Base-by-base conservation (phyloP, 768 basidiomycete species). In the Lactifluus subvellereus region DNA sequence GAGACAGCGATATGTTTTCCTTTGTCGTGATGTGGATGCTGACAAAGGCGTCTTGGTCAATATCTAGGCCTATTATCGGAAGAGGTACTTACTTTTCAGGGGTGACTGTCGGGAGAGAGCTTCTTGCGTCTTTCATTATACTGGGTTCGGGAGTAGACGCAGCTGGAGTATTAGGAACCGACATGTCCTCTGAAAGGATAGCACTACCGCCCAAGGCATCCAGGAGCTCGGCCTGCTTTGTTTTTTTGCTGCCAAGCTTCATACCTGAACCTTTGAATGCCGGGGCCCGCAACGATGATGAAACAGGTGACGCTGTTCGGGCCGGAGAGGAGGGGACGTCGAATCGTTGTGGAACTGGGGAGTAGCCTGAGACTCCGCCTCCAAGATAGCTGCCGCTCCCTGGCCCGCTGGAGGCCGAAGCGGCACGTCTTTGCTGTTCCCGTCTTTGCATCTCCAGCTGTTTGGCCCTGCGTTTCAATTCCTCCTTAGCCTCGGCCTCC, bases 401-500 rank as follows among this genome's bases (percentile, higher is more conserved):
- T 20, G 54, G 42, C 22, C 50, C 56, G 6, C 77, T 79, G 9
- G 79, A 80, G 33, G 79, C 75, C 4, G 77, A 72, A 8, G 82
- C 84, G 4, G 87, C 77, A 22, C 93, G 87, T 63, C 85, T 81
- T 68, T 96, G 93, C 73, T 95, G 93, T 72, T 99, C 96, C 38
- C 95, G 82, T 47, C 96, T 86, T 72, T 98, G 97, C 86, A 97
- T 91, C 75, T 99, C 97, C 65, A 99, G 85, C 71, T 98, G 94
- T 73, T 97, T 97, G 0, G 97, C 95, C 35, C 96, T 88, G 45
- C 97, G 86, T 74, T 98, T 98, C 72, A 99, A 88, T 71, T 98
- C 96, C 73, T 99, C 97, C 73, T 99, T 99, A 2, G 96, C 97
- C 71, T 99, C 97, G 6, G 94, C 94, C 76, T 99, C 97, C 76